Percentiles rank a stretch among this genome's conserved stretches.
Evolutionary conservation across 176 grass and related monocot species (phyloP).

Genomic region (Tuctoria greenei): DNA sequence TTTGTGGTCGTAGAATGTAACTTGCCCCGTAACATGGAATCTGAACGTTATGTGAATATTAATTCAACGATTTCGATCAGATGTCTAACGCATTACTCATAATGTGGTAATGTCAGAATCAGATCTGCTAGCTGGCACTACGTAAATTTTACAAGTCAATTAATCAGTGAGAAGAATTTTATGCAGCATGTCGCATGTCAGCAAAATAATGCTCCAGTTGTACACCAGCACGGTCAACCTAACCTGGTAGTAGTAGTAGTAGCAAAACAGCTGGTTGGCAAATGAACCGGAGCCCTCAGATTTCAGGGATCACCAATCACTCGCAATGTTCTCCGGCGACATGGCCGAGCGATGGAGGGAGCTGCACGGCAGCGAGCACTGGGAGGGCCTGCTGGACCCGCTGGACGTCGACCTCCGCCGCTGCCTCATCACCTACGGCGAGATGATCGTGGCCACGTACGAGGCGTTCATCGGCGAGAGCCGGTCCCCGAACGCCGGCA

Average conservation of each 20-base stretch:
- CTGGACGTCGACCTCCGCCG: constrained; percentile 61
- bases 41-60: background rate
- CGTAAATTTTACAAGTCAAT: background rate
- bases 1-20: background rate
- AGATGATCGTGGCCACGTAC: constrained; percentile 59
- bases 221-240: constrained; percentile 7
- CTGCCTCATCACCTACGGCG: constrained; percentile 65
- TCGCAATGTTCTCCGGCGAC: constrained; percentile 26
- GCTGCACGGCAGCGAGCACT: constrained; percentile 65
- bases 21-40: background rate
- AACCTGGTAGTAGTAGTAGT: constrained; percentile 1
- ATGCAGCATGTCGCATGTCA: background rate
- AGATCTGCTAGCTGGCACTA: background rate
- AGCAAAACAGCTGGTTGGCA: constrained; percentile 33
- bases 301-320: background rate
- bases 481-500: constrained; percentile 63
- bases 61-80: background rate
- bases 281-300: background rate
- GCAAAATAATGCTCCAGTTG: background rate
- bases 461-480: constrained; percentile 69
- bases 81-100: background rate
- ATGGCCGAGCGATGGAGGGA: constrained; percentile 59
- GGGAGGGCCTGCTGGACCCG: constrained; percentile 62
- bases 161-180: background rate
- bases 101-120: background rate